These are phyloP conservation scores for Phytophthora chlamydospora DNA, from an alignment of 352 stramenopile genomes.

Conservation along the genomic window DNA sequence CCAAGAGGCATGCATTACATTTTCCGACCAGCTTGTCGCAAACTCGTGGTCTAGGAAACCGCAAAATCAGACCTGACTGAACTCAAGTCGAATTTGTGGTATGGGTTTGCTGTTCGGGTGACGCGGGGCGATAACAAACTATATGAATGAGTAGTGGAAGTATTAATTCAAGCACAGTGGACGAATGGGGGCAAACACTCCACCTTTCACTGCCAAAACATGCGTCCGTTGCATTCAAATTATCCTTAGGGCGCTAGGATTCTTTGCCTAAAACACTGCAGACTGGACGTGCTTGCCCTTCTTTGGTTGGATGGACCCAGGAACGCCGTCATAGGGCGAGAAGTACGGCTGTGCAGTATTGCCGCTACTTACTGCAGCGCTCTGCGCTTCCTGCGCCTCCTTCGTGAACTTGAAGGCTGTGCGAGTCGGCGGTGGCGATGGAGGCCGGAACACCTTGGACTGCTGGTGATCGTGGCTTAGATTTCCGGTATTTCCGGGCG, in stretches of 20 bases:
- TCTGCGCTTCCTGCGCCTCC: slow-evolving; percentile 51
- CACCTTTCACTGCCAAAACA: slow-evolving; percentile 2
- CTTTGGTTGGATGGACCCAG: slow-evolving; percentile 49
- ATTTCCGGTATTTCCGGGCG: not conserved
- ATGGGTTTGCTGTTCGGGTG: not conserved
- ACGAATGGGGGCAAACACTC: too few relatives aligned
- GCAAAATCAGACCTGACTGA: slow-evolving; percentile 13
- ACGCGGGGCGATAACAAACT: too few relatives aligned
- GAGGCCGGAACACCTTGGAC: slow-evolving; percentile 55
- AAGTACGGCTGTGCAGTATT: slow-evolving; percentile 59
- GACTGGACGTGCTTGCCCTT: slow-evolving; percentile 51
- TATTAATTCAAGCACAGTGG: too few relatives aligned
- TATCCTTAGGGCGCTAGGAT: not conserved
- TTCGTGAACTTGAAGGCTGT: slow-evolving; percentile 82
- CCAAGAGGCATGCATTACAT: slow-evolving; percentile 5
- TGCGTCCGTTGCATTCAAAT: not conserved
- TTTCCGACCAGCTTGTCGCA: slow-evolving; percentile 3
- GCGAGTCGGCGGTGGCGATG: slow-evolving; percentile 67
- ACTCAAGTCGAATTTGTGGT: slow-evolving; percentile 15
- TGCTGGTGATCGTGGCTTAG: slow-evolving; percentile 30
- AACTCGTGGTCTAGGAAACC: slow-evolving; percentile 7
- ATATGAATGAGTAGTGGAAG: too few relatives aligned
- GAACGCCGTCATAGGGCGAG: slow-evolving; percentile 72
- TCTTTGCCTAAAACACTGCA: slow-evolving; percentile 33
- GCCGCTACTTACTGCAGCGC: slow-evolving; percentile 10